Evolutionary conservation across 495 filamentous ascomycete genomes (phyloP).

Genomic region (Glarea lozoyensis): DNA sequence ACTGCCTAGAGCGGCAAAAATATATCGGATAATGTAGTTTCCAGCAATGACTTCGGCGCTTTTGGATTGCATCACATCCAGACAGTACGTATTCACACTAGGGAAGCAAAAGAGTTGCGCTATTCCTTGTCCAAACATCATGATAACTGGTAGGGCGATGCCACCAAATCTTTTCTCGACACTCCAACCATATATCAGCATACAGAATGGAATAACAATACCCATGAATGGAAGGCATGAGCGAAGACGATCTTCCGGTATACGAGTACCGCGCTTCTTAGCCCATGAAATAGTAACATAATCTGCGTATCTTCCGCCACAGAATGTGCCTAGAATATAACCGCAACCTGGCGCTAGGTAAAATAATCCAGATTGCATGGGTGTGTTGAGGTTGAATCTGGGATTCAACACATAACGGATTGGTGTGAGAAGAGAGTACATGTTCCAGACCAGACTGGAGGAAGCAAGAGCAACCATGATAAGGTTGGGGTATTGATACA

Average conservation of each 20-base stretch:
- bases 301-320: slow-evolving; percentile 66
- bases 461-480: slow-evolving; percentile 51
- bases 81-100: slow-evolving; percentile 63
- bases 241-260: slow-evolving; percentile 62
- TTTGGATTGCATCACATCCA: slow-evolving; percentile 61
- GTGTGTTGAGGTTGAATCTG: slow-evolving; percentile 56
- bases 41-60: slow-evolving; percentile 63
- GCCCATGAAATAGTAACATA: slow-evolving; percentile 50
- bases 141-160: slow-evolving; percentile 56
- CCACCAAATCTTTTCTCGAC: slow-evolving; percentile 57
- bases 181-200: slow-evolving; percentile 65
- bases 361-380: slow-evolving; percentile 60
- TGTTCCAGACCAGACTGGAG: slow-evolving; percentile 59
- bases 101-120: slow-evolving; percentile 69
- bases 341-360: slow-evolving; percentile 67
- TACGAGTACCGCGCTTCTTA: slow-evolving; percentile 44
- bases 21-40: slow-evolving; percentile 63
- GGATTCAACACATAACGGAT: slow-evolving; percentile 70
- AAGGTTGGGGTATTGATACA: slow-evolving; percentile 61
- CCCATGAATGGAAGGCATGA: slow-evolving; percentile 52
- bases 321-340: slow-evolving; percentile 60
- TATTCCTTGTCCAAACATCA: slow-evolving; percentile 64
- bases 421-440: slow-evolving; percentile 63
- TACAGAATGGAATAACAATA: slow-evolving; percentile 51
- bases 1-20: slow-evolving; percentile 56